A percentile compares a stretch with the other conserved stretches of the same genome.
Evolutionary conservation across 1,284 basidiomycete species (phyloP).

Genomic region (Marasmius oreades): DNA sequence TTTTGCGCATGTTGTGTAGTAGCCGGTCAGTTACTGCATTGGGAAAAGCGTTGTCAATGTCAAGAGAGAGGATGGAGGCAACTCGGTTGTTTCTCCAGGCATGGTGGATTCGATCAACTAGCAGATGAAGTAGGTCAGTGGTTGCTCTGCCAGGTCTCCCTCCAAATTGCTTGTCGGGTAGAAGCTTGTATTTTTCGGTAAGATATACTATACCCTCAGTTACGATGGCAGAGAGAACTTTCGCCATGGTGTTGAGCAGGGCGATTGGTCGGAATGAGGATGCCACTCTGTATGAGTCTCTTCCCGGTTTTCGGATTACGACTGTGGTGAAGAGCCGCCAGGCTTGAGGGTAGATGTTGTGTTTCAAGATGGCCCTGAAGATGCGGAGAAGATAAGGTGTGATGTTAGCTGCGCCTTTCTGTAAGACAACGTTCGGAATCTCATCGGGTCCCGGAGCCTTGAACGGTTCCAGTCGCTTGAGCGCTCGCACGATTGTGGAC

Average conservation of each 20-base stretch:
- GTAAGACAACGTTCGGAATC: slow-evolving; percentile 23
- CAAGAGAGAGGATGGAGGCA: slow-evolving; percentile 24
- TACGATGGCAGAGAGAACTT: slow-evolving; percentile 22
- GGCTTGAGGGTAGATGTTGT: slow-evolving; percentile 11
- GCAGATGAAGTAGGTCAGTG: slow-evolving; percentile 21
- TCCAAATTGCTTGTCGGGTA: slow-evolving; percentile 24
- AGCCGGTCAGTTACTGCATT: slow-evolving; percentile 23
- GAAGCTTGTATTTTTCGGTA: slow-evolving; percentile 18
- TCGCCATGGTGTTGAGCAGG: slow-evolving; percentile 24
- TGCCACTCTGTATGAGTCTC: slow-evolving; percentile 21
- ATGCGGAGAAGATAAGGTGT: slow-evolving; percentile 1
- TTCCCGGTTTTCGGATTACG: slow-evolving; percentile 23
- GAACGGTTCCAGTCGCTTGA: slow-evolving; percentile 17
- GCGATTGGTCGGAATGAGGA: slow-evolving; percentile 26
- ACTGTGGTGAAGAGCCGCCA: slow-evolving; percentile 19
- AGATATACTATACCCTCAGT: slow-evolving; percentile 20
- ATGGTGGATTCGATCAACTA: slow-evolving; percentile 14
- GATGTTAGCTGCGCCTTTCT: background rate
- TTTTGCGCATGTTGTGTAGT: slow-evolving; percentile 27
- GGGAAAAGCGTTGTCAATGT: slow-evolving; percentile 32
- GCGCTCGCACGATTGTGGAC: slow-evolving; percentile 20
- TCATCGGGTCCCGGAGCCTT: slow-evolving; percentile 23
- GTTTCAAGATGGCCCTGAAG: background rate
- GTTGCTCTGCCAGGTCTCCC: slow-evolving; percentile 23
- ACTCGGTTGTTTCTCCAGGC: slow-evolving; percentile 21